phyloP scores from a whole-genome alignment of 176 grass and related monocot species.

The Oryza australiensis region DNA sequence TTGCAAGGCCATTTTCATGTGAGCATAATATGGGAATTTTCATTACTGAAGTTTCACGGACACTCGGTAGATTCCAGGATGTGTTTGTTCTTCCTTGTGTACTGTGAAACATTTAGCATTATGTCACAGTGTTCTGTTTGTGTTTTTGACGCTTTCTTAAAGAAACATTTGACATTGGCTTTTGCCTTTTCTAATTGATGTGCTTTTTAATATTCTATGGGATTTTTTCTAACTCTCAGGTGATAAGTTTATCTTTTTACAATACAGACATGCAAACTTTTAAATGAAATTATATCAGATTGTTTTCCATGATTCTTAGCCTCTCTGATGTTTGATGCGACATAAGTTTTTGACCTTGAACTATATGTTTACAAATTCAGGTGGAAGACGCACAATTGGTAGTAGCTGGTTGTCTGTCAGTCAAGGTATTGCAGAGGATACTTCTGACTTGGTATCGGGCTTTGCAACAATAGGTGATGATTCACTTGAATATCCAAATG shows the following conservation, averaged over 20 bases:
- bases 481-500: conserved; percentile 87
- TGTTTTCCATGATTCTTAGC: conserved; percentile 12
- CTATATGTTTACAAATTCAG: conserved; percentile 43
- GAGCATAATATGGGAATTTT: neutral
- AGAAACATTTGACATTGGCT: neutral
- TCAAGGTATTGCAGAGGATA: conserved; percentile 96
- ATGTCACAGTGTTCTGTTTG: neutral
- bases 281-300: neutral
- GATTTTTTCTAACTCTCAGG: neutral
- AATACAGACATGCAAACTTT: conserved; percentile 4
- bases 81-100: neutral
- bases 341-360: conserved; percentile 13
- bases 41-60: neutral
- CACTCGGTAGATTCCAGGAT: neutral
- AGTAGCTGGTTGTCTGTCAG: conserved; percentile 87
- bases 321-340: neutral
- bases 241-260: conserved; percentile 20
- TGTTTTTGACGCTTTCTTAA: neutral
- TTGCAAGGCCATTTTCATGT: neutral
- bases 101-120: neutral
- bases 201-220: neutral
- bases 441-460: conserved; percentile 83
- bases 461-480: conserved; percentile 83
- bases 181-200: neutral
- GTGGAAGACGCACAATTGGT: conserved; percentile 74